These are phyloP conservation scores for Myxozyma melibiosi DNA, from an alignment of 805 yeast species.

Conservation along the genomic window DNA sequence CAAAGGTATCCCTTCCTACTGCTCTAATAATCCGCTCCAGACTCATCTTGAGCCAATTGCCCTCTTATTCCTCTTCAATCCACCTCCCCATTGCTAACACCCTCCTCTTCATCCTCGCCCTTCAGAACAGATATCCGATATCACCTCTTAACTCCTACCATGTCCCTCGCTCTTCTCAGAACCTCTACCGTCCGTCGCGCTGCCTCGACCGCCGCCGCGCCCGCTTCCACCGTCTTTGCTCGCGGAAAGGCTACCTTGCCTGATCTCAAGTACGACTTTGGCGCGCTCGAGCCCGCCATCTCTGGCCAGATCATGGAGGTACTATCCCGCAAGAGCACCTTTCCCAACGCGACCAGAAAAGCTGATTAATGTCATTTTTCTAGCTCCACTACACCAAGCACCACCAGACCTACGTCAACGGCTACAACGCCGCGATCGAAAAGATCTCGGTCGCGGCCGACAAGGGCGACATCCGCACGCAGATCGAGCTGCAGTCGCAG, in stretches of 20 bases:
- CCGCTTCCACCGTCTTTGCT: conserved; percentile 4
- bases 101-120: no score
- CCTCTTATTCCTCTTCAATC: no score
- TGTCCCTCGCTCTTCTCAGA: conserved; percentile 15
- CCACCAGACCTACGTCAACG: conserved; percentile 88
- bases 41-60: neutral
- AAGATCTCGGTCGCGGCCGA: conserved; percentile 66
- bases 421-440: conserved; percentile 77
- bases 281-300: conserved; percentile 82
- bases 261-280: conserved; percentile 79
- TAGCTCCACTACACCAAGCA: conserved; percentile 77
- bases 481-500: conserved; percentile 62
- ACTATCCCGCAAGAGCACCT: no score
- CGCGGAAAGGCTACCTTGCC: conserved; percentile 56
- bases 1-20: no score
- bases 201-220: conserved; percentile 11
- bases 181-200: conserved; percentile 18
- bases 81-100: no score
- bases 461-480: conserved; percentile 60
- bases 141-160: neutral
- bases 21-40: no score
- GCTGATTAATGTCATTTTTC: neutral
- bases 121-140: conserved; percentile 5
- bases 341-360: no score
- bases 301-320: conserved; percentile 78